These are phyloP conservation scores for Zymoseptoria tritici DNA, from an alignment of 2,329 filamentous ascomycete species.

Conservation along the genomic window DNA sequence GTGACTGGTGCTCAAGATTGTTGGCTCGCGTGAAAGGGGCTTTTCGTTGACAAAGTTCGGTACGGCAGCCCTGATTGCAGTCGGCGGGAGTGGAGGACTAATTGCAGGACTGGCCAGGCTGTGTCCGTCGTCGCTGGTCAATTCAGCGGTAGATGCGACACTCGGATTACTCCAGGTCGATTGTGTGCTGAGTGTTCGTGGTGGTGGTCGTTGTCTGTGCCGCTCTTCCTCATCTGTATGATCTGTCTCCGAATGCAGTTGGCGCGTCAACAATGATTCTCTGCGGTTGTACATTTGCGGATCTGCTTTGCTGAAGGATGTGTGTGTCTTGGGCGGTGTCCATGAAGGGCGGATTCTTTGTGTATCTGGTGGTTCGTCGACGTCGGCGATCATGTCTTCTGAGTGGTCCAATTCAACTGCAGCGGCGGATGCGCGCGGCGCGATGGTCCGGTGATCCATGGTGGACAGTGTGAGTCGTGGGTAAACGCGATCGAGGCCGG, in stretches of 20 bases:
- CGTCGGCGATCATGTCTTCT: constrained; percentile 64
- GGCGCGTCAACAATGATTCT: constrained; percentile 80
- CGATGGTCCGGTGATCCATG: constrained; percentile 13
- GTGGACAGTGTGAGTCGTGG: background rate
- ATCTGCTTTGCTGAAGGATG: constrained; percentile 35
- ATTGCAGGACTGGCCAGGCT: constrained; percentile 76
- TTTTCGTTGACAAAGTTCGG: constrained; percentile 32
- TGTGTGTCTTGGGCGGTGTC: constrained; percentile 7
- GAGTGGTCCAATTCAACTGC: constrained; percentile 23
- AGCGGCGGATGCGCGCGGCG: constrained; percentile 12
- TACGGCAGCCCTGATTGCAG: constrained; percentile 36
- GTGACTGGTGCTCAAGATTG: constrained; percentile 33
- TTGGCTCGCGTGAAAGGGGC: constrained; percentile 31
- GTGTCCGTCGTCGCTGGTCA: constrained; percentile 75
- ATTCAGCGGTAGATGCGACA: constrained; percentile 73
- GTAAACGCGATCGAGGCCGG: background rate
- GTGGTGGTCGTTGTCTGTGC: constrained; percentile 10
- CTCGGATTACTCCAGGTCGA: constrained; percentile 77
- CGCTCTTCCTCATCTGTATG: constrained; percentile 33
- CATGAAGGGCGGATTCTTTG: constrained; percentile 4
- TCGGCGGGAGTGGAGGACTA: constrained; percentile 72
- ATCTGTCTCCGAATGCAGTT: constrained; percentile 54
- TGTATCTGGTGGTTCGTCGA: constrained; percentile 80
- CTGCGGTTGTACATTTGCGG: constrained; percentile 49
- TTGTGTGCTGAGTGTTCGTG: constrained; percentile 43